Base-by-base conservation (phyloP, 352 stramenopile genomes). In the Phytophthora multivora region DNA sequence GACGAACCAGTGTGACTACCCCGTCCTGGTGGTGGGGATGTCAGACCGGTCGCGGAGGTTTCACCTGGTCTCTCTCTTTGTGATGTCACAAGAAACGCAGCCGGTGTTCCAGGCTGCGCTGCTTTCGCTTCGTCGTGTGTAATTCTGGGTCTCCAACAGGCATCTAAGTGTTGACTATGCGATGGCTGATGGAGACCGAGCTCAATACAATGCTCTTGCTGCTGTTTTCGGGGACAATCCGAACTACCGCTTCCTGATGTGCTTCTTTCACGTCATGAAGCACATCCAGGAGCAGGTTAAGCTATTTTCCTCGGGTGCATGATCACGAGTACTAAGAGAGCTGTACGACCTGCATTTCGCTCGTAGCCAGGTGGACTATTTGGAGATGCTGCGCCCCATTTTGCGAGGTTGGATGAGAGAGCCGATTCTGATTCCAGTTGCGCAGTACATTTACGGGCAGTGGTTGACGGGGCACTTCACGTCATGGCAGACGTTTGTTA, bases 101-200 rank as follows among this genome's bases (percentile, higher is more conserved):
- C 4, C 11, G 1, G n/a, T 56, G 0, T 30, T 42, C 6, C 8
- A 30, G 13, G 35, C 26, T 1, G 45, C n/a, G 11, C 13, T 62
- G 36, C 4, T 23, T 10, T 16, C 46, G 1, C 36, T 43, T 3
- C n/a, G 15, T 0, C 45, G 35, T 0, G 12, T 51, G 3, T 39
- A 30, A 10, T 45, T 26, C 15, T 59, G 39, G 25, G 12, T 60
- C n/a, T 33, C 42, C 7, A 4, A 30, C 7, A 41, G 50, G 18
- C 4, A 49, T 2, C 26, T 55, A 6, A 12, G 12, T 2, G 42
- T 56, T 6, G 13, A 45, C 1, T 54, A 59, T 15, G 40, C 53
- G 0, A 72, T 72, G 63, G 53, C 11, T 0, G 50, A 72, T n/a
- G 51, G 30, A 5, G 63, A 73, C 11, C 16, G 30, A 33, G 30